phyloP scores from a whole-genome alignment of 2,329 filamentous ascomycete species.

The Fusarium xyrophilum region DNA sequence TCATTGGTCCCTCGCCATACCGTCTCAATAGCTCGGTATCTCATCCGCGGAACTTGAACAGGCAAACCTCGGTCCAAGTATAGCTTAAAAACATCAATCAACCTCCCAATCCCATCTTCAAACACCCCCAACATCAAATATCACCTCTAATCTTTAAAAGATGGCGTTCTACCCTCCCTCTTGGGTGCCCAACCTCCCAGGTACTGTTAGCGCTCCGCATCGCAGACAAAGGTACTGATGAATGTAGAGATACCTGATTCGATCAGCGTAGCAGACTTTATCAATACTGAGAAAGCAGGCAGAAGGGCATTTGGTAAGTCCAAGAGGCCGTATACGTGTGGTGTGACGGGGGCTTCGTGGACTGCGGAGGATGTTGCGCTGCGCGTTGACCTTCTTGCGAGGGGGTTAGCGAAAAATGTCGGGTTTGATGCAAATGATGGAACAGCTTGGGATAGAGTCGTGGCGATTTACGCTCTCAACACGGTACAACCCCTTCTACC shows the following conservation, averaged over 20 bases:
- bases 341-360: slow-evolving; percentile 72
- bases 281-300: slow-evolving; percentile 60
- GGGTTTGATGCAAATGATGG: slow-evolving; percentile 73
- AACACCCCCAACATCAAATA: fast-evolving
- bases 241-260: slow-evolving; percentile 19
- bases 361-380: slow-evolving; percentile 67
- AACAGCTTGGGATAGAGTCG: slow-evolving; percentile 81
- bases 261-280: slow-evolving; percentile 73
- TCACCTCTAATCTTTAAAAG: no score
- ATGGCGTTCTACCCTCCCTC: slow-evolving; percentile 21
- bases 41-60: slow-evolving; percentile 10
- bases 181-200: slow-evolving; percentile 17
- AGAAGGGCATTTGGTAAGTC: slow-evolving; percentile 64
- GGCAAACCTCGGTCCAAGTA: slow-evolving; percentile 1
- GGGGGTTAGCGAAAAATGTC: slow-evolving; percentile 68
- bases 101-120: not conserved
- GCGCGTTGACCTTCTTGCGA: slow-evolving; percentile 72
- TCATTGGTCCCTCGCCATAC: not conserved
- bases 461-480: slow-evolving; percentile 78
- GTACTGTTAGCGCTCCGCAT: not conserved
- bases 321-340: slow-evolving; percentile 76
- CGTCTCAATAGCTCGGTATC: not conserved
- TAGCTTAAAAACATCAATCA: not conserved
- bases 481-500: slow-evolving; percentile 57
- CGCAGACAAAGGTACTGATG: fast-evolving